Percentiles rank a stretch among this genome's conserved stretches.
Conservation (phyloP, 768 basidiomycete species). For the Pholiota molesta region DNA sequence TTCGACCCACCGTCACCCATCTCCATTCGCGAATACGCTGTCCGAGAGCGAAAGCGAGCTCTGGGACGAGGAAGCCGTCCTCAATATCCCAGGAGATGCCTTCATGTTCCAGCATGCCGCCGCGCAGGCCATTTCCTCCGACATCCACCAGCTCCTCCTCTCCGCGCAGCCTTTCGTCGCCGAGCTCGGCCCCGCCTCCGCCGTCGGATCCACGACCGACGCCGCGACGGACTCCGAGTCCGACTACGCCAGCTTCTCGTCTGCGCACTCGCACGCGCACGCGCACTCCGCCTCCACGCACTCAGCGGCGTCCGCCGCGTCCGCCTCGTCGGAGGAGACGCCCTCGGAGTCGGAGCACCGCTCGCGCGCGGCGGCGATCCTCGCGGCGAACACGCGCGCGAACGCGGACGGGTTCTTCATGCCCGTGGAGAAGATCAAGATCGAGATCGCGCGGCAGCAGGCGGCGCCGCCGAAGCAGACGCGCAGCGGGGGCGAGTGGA, state of each 20-base stretch:
- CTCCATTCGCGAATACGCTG: not conserved
- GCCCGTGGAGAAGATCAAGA: not conserved
- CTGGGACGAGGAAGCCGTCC: not conserved
- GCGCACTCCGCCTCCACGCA: not conserved
- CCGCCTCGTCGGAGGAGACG: not conserved
- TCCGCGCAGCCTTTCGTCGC: not conserved
- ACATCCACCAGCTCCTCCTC: not conserved
- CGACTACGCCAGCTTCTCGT: slow-evolving; percentile 3
- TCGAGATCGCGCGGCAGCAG: slow-evolving; percentile 3
- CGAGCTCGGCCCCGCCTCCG: not conserved
- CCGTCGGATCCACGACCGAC: not conserved
- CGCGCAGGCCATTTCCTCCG: not conserved
- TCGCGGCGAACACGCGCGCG: not conserved
- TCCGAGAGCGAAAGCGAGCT: not conserved
- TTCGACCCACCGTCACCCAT: slow-evolving; percentile 11
- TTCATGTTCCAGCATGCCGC: not conserved
- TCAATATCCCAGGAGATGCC: not conserved
- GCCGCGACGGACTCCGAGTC: not conserved
- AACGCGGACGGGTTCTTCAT: slow-evolving; percentile 2
- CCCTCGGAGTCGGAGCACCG: not conserved
- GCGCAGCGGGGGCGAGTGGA: not conserved
- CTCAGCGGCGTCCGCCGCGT: not conserved
- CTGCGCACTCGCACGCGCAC: not conserved
- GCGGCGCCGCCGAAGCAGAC: not conserved
- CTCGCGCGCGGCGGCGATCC: not conserved